phyloP scores from a whole-genome alignment of 163 green algal species.

The Volvox carteri region DNA sequence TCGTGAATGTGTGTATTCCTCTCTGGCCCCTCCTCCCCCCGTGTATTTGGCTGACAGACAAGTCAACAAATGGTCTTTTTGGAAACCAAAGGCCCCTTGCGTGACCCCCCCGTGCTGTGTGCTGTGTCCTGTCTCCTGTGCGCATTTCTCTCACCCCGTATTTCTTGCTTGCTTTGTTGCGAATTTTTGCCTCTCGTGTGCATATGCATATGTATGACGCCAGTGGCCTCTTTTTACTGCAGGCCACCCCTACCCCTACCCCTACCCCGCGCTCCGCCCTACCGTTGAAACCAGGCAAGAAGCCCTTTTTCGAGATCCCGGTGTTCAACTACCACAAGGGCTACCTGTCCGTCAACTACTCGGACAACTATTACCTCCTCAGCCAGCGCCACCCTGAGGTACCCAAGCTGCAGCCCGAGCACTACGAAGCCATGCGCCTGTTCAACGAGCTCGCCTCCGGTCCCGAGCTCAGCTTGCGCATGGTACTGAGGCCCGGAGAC shows the following conservation, averaged over 20 bases:
- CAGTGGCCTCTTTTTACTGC: neutral
- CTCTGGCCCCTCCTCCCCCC: too few relatives aligned
- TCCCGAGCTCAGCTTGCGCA: conserved; percentile 77
- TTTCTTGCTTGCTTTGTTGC: neutral
- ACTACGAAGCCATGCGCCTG: conserved; percentile 68
- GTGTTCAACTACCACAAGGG: conserved; percentile 85
- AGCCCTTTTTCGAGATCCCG: conserved; percentile 82
- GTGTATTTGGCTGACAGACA: too few relatives aligned
- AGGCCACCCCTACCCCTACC: neutral
- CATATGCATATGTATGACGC: neutral
- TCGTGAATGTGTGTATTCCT: neutral
- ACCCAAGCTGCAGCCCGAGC: conserved; percentile 72
- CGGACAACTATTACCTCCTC: conserved; percentile 68
- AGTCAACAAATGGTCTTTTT: neutral
- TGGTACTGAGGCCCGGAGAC: conserved; percentile 85
- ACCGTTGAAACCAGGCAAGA: conserved; percentile 69
- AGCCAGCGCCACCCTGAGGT: conserved; percentile 82
- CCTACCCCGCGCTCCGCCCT: neutral
- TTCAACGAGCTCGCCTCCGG: conserved; percentile 79
- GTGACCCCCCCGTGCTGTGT: neutral
- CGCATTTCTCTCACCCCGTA: too few relatives aligned
- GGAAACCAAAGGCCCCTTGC: neutral
- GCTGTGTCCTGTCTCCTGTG: neutral
- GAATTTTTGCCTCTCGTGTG: neutral
- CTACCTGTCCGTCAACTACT: conserved; percentile 78